phyloP scores from a whole-genome alignment of 2,329 filamentous ascomycete genomes.

The Neoscytalidium dimidiatum region DNA sequence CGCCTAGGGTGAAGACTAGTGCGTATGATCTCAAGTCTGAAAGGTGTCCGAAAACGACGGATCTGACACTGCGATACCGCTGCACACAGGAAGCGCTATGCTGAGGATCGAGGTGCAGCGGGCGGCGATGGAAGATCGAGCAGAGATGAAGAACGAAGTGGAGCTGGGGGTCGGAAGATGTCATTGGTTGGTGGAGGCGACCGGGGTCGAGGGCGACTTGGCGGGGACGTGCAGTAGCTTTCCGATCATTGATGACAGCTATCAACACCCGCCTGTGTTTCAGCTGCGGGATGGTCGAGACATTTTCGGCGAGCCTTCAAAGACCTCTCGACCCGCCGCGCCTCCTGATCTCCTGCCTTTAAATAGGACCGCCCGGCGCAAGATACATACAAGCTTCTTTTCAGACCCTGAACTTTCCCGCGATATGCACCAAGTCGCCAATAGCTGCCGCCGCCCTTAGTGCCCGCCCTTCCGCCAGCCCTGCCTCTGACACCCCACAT shows the following conservation, averaged over 20 bases:
- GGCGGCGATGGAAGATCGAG: background rate
- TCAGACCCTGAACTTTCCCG: background rate
- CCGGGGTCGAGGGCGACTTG: constrained; percentile 1
- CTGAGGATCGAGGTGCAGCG: background rate
- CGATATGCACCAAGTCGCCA: background rate
- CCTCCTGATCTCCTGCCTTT: background rate
- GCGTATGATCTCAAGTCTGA: too few species aligned
- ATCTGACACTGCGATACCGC: too few species aligned
- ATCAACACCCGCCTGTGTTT: constrained; percentile 14
- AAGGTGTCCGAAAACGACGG: too few species aligned
- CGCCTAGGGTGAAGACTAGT: too few species aligned
- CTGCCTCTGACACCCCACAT: background rate
- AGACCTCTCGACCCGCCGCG: background rate
- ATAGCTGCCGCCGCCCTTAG: background rate
- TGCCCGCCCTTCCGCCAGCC: background rate
- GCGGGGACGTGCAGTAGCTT: background rate
- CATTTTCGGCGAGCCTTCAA: background rate
- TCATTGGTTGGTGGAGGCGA: background rate
- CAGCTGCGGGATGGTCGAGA: background rate
- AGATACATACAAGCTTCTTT: background rate
- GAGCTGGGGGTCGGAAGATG: background rate
- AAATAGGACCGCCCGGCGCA: background rate
- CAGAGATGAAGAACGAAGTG: background rate
- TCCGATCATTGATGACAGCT: background rate
- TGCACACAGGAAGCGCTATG: too few species aligned